A percentile compares a stretch with the other conserved stretches of the same genome.
These are phyloP conservation scores for Volvariella surrecta DNA, from an alignment of 1,284 basidiomycete species.

Conservation along the genomic window DNA sequence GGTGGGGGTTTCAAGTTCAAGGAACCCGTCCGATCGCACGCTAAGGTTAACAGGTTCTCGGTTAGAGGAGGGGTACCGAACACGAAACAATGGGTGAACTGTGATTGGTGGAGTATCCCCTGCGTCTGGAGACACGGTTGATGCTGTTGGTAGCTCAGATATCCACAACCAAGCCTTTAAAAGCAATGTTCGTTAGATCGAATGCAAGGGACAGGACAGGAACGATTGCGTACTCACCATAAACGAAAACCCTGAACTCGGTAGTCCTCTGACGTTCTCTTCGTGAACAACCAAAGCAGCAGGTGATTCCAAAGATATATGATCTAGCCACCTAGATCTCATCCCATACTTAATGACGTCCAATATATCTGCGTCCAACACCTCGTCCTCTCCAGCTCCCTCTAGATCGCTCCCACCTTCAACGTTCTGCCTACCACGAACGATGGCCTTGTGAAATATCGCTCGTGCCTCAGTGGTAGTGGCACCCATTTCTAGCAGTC, in stretches of 20 bases:
- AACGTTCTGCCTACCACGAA: too few species aligned
- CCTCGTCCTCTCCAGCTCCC: slow-evolving; percentile 23
- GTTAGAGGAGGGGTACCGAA: slow-evolving; percentile 7
- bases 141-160: slow-evolving; percentile 38
- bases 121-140: slow-evolving; percentile 7
- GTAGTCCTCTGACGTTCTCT: slow-evolving; percentile 37
- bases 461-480: slow-evolving; percentile 47
- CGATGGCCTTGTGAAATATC: slow-evolving; percentile 52
- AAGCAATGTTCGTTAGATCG: slow-evolving; percentile 3
- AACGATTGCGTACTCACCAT: slow-evolving; percentile 45
- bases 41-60: slow-evolving; percentile 28
- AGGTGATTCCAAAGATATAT: slow-evolving; percentile 55
- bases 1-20: slow-evolving; percentile 40
- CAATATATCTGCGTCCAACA: slow-evolving; percentile 52
- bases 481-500: slow-evolving; percentile 63
- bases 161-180: slow-evolving; percentile 62
- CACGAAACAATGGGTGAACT: neutral
- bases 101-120: slow-evolving; percentile 34
- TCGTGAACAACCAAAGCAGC: slow-evolving; percentile 41
- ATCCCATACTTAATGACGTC: slow-evolving; percentile 61
- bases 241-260: slow-evolving; percentile 56
- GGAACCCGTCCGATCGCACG: slow-evolving; percentile 44
- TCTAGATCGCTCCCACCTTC: slow-evolving; percentile 7
- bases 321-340: slow-evolving; percentile 66
- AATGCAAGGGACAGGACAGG: slow-evolving; percentile 6